Conservation (phyloP, 2,329 filamentous ascomycete species). For the Teratosphaeria pseudoeucalypti region DNA sequence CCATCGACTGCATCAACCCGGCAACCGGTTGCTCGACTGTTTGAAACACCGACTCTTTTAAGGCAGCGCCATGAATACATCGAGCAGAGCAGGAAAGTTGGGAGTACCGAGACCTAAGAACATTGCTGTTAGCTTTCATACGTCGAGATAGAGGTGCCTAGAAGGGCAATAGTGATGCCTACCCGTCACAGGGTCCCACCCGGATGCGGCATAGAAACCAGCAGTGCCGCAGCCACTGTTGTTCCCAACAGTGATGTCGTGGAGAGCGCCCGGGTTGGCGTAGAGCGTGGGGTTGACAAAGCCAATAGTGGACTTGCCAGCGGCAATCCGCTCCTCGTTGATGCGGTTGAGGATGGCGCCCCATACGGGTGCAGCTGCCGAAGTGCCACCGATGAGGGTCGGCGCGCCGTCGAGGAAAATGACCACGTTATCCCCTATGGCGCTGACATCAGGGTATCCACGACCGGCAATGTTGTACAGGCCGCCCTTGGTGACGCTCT, state of each 20-base stretch:
- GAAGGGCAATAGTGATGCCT: no score
- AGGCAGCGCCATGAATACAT: conserved; percentile 3
- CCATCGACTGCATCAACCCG: not conserved
- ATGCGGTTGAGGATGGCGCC: conserved; percentile 36
- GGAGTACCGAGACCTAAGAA: conserved; percentile 14
- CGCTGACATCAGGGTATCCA: conserved; percentile 35
- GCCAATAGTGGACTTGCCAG: conserved; percentile 28
- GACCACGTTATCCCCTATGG: conserved; percentile 11
- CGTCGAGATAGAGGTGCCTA: no score
- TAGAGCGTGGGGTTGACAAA: conserved; percentile 35
- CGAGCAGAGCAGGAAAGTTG: conserved; percentile 10
- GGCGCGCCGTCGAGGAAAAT: conserved; percentile 28
- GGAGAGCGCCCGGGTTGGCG: conserved; percentile 27
- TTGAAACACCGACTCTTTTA: not conserved
- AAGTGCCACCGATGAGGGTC: conserved; percentile 37
- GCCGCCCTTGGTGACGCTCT: conserved; percentile 15
- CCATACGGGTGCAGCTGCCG: conserved; percentile 38
- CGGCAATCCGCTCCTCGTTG: conserved; percentile 26
- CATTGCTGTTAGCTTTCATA: no score
- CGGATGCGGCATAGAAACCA: conserved; percentile 18
- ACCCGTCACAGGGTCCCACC: conserved; percentile 27
- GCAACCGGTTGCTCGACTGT: not conserved
- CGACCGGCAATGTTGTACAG: conserved; percentile 40
- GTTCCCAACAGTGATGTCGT: conserved; percentile 24
- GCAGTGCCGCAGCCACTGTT: conserved; percentile 30